Conservation (phyloP, 2,329 filamentous ascomycete genomes). For the Epichloe scottii region DNA sequence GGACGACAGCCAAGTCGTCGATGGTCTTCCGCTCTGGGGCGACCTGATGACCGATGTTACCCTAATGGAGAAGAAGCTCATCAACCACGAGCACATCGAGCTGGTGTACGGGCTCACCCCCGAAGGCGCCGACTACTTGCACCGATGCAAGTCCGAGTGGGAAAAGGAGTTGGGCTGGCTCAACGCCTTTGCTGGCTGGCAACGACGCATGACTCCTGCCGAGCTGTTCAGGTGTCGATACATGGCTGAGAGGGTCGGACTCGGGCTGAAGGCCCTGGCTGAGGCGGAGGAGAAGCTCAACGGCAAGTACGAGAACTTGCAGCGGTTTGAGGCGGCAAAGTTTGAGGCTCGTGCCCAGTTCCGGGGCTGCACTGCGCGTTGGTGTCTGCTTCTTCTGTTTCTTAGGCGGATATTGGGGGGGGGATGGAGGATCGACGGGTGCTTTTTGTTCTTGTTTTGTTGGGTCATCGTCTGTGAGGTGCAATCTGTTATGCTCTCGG, state of each 20-base stretch:
- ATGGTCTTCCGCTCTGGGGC: background rate
- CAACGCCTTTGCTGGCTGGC: constrained; percentile 11
- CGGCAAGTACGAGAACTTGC: background rate
- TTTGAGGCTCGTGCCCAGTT: background rate
- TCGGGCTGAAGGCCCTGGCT: background rate
- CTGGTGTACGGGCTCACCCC: constrained; percentile 8
- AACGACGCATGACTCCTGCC: background rate
- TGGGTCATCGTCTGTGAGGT: background rate
- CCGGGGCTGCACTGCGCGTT: background rate
- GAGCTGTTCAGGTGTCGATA: background rate
- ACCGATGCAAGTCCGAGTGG: constrained; percentile 2
- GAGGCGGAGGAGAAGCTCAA: constrained; percentile 8
- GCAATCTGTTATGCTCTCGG: background rate
- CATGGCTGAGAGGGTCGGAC: background rate
- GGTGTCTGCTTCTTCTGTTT: background rate
- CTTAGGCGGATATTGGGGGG: too few relatives aligned
- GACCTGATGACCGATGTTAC: constrained; percentile 1
- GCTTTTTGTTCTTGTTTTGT: too few relatives aligned
- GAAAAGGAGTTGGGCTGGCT: constrained; percentile 8
- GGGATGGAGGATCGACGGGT: too few relatives aligned
- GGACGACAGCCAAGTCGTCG: background rate
- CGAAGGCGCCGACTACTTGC: constrained; percentile 3
- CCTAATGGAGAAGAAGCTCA: background rate
- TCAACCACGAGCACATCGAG: background rate
- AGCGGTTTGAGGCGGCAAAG: background rate